A percentile compares a stretch with the other conserved stretches of the same genome.
These are phyloP conservation scores for Mycena sp. DNA, from an alignment of 1,284 basidiomycete genomes.

Conservation along the genomic window DNA sequence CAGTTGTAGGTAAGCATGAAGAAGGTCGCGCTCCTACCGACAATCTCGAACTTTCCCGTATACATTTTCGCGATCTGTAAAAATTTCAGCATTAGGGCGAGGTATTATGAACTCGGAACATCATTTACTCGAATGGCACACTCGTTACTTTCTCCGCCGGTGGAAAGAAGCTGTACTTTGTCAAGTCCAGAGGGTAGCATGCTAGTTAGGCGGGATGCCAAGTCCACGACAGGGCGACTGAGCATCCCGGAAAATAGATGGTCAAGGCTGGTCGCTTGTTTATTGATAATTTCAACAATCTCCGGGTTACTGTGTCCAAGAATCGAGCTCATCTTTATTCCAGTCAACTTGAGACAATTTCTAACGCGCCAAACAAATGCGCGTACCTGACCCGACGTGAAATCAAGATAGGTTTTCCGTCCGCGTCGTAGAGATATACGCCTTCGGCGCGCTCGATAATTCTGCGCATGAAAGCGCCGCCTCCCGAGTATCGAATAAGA, in stretches of 20 bases:
- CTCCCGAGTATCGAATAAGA: conserved; percentile 33
- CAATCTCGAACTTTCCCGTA: conserved; percentile 36
- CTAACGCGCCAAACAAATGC: not conserved
- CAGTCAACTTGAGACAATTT: not conserved
- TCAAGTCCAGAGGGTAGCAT: conserved; percentile 33
- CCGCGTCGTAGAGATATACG: conserved; percentile 33
- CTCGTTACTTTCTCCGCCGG: conserved; percentile 34
- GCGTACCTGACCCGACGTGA: conserved; percentile 33
- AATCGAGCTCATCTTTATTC: conserved; percentile 31
- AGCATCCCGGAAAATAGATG: conserved; percentile 36
- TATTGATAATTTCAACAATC: conserved; percentile 29
- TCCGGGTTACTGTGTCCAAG: conserved; percentile 34
- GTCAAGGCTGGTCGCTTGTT: conserved; percentile 29
- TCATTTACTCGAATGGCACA: conserved; percentile 30
- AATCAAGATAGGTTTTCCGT: conserved; percentile 33
- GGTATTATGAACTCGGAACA: not conserved
- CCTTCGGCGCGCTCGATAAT: conserved; percentile 34
- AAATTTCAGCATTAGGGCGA: not conserved
- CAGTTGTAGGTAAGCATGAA: not conserved
- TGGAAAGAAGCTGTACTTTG: conserved; percentile 33
- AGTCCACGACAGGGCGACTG: conserved; percentile 29
- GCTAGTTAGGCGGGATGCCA: conserved; percentile 23
- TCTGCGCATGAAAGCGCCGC: conserved; percentile 26
- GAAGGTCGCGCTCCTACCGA: conserved; percentile 17
- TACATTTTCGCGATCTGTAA: conserved; percentile 34